A percentile compares a stretch with the other conserved stretches of the same genome.
Conservation (phyloP, 2,329 filamentous ascomycete genomes). For the Aureobasidium sp. region DNA sequence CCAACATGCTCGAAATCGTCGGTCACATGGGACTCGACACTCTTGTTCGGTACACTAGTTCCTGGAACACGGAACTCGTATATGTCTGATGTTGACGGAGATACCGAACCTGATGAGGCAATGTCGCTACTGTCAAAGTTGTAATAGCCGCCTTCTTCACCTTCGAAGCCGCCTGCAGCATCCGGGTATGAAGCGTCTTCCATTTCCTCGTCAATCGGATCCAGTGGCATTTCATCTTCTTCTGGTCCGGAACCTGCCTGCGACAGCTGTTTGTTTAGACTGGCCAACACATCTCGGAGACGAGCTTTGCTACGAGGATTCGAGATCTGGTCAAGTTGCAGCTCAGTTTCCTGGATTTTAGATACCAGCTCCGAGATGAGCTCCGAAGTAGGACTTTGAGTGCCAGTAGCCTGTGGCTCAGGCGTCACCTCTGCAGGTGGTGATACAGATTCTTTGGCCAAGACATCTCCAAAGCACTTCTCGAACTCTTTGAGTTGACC, state of each 20-base stretch:
- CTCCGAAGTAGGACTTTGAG: slow-evolving; percentile 10
- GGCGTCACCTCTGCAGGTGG: slow-evolving; percentile 17
- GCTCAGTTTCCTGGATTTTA: slow-evolving; percentile 28
- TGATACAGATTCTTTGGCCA: slow-evolving; percentile 19
- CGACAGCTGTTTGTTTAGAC: slow-evolving; percentile 28
- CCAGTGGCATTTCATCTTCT: slow-evolving; percentile 21
- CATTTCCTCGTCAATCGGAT: slow-evolving; percentile 21
- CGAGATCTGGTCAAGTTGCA: slow-evolving; percentile 29
- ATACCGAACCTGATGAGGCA: slow-evolving; percentile 18
- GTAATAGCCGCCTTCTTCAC: slow-evolving; percentile 28
- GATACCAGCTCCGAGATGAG: slow-evolving; percentile 23
- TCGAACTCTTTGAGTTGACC: slow-evolving; percentile 49
- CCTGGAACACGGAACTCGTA: slow-evolving; percentile 25
- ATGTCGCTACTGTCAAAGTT: slow-evolving; percentile 25
- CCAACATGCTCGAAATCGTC: slow-evolving; percentile 13
- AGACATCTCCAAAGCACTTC: slow-evolving; percentile 37
- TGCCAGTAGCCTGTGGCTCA: background rate
- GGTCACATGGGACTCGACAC: slow-evolving; percentile 15
- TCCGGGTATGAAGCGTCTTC: slow-evolving; percentile 19
- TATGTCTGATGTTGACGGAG: slow-evolving; percentile 23
- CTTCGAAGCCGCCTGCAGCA: slow-evolving; percentile 24
- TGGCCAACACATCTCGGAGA: slow-evolving; percentile 27
- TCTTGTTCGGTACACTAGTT: slow-evolving; percentile 17
- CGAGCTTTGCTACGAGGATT: slow-evolving; percentile 26
- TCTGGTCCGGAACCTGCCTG: slow-evolving; percentile 26